These are phyloP conservation scores for Leccinum imitatum DNA, from an alignment of 768 basidiomycete species.

Conservation along the genomic window DNA sequence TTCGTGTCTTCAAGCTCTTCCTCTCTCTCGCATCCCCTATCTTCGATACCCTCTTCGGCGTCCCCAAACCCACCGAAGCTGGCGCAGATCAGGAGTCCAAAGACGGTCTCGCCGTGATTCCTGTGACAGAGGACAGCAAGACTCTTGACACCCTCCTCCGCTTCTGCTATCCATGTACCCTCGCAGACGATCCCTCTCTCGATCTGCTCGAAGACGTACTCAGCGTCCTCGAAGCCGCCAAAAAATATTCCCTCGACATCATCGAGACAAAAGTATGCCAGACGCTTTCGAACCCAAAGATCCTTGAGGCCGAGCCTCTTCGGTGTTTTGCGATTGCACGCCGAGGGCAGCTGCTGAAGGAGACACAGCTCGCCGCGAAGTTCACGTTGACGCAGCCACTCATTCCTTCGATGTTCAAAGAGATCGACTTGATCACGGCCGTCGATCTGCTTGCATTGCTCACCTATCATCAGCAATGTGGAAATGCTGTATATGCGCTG, in stretches of 20 bases:
- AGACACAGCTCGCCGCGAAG: not conserved
- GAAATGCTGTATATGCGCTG: not conserved
- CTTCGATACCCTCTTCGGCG: not conserved
- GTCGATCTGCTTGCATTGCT: not conserved
- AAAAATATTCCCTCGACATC: not conserved
- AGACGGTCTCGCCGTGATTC: not conserved
- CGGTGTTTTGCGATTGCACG: not conserved
- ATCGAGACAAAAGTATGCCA: not conserved
- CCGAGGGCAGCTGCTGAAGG: not conserved
- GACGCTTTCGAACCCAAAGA: not conserved
- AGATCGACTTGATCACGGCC: not conserved
- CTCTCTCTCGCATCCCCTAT: not conserved
- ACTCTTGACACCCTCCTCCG: constrained; percentile 9
- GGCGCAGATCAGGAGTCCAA: not conserved
- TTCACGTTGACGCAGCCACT: not conserved
- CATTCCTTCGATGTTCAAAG: not conserved
- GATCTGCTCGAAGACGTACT: not conserved
- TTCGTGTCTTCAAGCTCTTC: not conserved
- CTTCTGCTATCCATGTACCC: constrained; percentile 19
- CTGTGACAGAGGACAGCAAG: not conserved
- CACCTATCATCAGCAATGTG: not conserved
- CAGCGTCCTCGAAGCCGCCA: not conserved
- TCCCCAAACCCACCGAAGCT: not conserved
- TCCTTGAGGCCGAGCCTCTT: not conserved
- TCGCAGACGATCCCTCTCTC: not conserved